phyloP scores from a whole-genome alignment of 129 eudicot species.

The Oenanthe sinensis region DNA sequence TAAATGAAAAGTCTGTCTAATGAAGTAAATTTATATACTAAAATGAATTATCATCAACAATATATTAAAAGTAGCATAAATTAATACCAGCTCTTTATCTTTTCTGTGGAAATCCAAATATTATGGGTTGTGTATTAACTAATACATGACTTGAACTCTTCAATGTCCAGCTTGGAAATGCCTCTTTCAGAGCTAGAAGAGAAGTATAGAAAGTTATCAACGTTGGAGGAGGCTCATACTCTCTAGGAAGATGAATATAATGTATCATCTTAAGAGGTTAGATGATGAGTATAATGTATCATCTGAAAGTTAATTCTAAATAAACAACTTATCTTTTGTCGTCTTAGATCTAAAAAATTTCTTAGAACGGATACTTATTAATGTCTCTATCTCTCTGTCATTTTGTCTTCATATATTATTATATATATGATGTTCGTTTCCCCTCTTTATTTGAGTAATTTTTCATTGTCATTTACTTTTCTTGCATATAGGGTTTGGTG shows the following conservation, averaged over 20 bases:
- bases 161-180: conserved; percentile 70
- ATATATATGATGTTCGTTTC: too few relatives aligned
- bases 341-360: too few relatives aligned
- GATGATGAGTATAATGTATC: background rate
- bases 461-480: too few relatives aligned
- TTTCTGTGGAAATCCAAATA: background rate
- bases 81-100: background rate
- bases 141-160: background rate
- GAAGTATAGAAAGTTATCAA: conserved; percentile 61
- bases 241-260: conserved; percentile 89
- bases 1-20: too few relatives aligned
- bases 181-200: conserved; percentile 60
- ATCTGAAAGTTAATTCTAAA: background rate
- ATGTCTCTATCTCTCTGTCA: too few relatives aligned
- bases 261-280: conserved; percentile 75
- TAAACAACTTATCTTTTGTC: too few relatives aligned
- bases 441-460: too few relatives aligned
- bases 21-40: too few relatives aligned
- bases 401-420: too few relatives aligned
- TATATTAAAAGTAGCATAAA: conserved; percentile 19
- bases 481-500: too few relatives aligned
- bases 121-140: background rate
- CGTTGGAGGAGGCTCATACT: conserved; percentile 64
- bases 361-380: too few relatives aligned
- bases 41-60: too few relatives aligned